A percentile compares a stretch with the other conserved stretches of the same genome.
Evolutionary conservation across 305 asterid species (phyloP).

Genomic region (Salvia sclarea): DNA sequence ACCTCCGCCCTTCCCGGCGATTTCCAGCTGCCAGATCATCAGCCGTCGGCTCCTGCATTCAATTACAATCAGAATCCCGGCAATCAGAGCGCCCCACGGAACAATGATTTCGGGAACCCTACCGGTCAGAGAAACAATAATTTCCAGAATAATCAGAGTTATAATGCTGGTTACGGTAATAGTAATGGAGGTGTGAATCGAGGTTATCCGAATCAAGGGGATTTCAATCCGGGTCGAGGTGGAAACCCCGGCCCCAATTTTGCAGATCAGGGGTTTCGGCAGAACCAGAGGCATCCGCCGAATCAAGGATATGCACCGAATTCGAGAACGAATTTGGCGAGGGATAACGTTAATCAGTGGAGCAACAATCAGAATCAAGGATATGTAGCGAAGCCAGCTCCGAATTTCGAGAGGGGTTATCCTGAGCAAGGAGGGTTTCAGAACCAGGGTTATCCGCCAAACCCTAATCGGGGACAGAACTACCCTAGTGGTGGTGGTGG

Average conservation of each 20-base stretch:
- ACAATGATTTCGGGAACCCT: constrained; percentile 43
- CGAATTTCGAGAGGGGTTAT: constrained; percentile 37
- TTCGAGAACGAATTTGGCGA: constrained; percentile 32
- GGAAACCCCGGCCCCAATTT: constrained; percentile 35
- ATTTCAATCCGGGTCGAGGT: constrained; percentile 34
- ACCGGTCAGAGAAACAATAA: constrained; percentile 17
- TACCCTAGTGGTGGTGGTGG: constrained; percentile 40
- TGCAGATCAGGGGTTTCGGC: constrained; percentile 45
- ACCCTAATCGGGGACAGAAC: constrained; percentile 38
- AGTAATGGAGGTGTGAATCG: constrained; percentile 38
- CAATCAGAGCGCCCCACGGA: constrained; percentile 35
- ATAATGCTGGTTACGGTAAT: constrained; percentile 24
- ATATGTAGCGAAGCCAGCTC: constrained; percentile 30
- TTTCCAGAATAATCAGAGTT: constrained; percentile 41
- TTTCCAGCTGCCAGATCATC: constrained; percentile 31
- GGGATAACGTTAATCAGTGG: constrained; percentile 38
- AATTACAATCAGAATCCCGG: constrained; percentile 37
- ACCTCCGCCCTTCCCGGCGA: constrained; percentile 48
- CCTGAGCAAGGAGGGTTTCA: constrained; percentile 49
- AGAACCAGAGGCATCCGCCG: constrained; percentile 36
- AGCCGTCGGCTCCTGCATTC: constrained; percentile 39
- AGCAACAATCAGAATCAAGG: constrained; percentile 42
- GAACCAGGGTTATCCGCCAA: constrained; percentile 44
- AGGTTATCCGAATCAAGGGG: constrained; percentile 42
- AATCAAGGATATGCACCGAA: constrained; percentile 40